phyloP scores from a whole-genome alignment of 345 rosid species.

The Eutrema yunnanense region DNA sequence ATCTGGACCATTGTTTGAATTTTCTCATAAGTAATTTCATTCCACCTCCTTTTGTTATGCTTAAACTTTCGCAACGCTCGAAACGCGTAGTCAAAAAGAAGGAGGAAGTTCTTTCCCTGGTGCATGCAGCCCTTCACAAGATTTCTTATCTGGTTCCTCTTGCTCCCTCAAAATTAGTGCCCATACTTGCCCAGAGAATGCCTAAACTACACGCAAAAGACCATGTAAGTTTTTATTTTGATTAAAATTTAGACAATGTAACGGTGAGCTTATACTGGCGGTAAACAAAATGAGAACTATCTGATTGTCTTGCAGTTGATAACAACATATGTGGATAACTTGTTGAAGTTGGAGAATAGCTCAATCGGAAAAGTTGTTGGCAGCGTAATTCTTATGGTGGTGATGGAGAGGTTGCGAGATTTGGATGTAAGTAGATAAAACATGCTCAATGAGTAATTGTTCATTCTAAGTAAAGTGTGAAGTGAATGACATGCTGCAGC shows the following conservation, averaged over 20 bases:
- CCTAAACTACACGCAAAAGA: constrained; percentile 39
- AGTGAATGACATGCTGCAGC: not conserved
- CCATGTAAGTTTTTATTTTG: constrained; percentile 33
- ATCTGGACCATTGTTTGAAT: constrained; percentile 46
- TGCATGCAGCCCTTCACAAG: constrained; percentile 52
- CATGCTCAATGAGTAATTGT: not conserved
- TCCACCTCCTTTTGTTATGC: constrained; percentile 40
- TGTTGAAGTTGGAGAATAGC: constrained; percentile 65
- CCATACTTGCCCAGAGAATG: constrained; percentile 47
- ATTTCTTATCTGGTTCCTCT: constrained; percentile 65
- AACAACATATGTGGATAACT: constrained; percentile 55
- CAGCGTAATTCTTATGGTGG: constrained; percentile 45
- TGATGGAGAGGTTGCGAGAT: constrained; percentile 64
- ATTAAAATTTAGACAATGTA: not conserved
- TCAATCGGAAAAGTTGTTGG: constrained; percentile 62
- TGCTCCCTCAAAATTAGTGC: constrained; percentile 49
- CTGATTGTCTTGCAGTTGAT: constrained; percentile 26
- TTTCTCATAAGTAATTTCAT: constrained; percentile 59
- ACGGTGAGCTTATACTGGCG: not conserved
- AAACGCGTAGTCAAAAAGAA: constrained; percentile 32
- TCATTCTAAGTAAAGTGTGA: not conserved
- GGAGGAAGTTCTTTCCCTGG: constrained; percentile 51
- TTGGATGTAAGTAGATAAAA: constrained; percentile 57
- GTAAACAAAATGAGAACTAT: not conserved
- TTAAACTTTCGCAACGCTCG: constrained; percentile 30